phyloP scores from a whole-genome alignment of 805 yeast genomes.

The Candida quercuum region DNA sequence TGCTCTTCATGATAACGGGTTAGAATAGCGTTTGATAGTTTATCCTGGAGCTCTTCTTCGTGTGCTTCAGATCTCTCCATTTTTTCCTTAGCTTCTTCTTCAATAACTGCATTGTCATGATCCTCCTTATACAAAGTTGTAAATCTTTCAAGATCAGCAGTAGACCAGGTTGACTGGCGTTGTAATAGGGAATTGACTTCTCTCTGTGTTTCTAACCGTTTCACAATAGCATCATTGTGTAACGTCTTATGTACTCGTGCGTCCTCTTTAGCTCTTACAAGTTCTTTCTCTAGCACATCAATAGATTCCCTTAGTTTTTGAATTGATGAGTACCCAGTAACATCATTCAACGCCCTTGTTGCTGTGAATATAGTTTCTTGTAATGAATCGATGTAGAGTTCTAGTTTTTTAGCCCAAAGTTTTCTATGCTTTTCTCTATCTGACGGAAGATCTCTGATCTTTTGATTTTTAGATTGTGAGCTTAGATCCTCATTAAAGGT shows the following conservation, averaged over 20 bases:
- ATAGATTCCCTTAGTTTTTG: slow-evolving; percentile 65
- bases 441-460: slow-evolving; percentile 38
- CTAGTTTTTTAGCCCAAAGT: slow-evolving; percentile 39
- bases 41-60: slow-evolving; percentile 67
- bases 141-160: slow-evolving; percentile 76
- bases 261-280: slow-evolving; percentile 41
- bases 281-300: slow-evolving; percentile 44
- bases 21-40: slow-evolving; percentile 69
- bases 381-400: slow-evolving; percentile 46
- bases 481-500: slow-evolving; percentile 33
- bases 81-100: slow-evolving; percentile 40
- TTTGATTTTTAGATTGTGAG: slow-evolving; percentile 15
- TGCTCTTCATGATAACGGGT: slow-evolving; percentile 95
- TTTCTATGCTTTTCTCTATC: slow-evolving; percentile 36
- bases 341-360: slow-evolving; percentile 72
- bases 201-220: slow-evolving; percentile 66
- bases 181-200: slow-evolving; percentile 85
- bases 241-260: slow-evolving; percentile 44
- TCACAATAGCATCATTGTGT: slow-evolving; percentile 57
- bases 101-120: slow-evolving; percentile 63
- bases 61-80: slow-evolving; percentile 51
- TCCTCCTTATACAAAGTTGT: slow-evolving; percentile 78
- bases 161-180: slow-evolving; percentile 77
- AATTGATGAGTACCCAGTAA: slow-evolving; percentile 85
- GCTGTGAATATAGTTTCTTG: slow-evolving; percentile 56